Evolutionary conservation across 495 filamentous ascomycete species (phyloP).

Genomic region (Penicillium mononematosum): DNA sequence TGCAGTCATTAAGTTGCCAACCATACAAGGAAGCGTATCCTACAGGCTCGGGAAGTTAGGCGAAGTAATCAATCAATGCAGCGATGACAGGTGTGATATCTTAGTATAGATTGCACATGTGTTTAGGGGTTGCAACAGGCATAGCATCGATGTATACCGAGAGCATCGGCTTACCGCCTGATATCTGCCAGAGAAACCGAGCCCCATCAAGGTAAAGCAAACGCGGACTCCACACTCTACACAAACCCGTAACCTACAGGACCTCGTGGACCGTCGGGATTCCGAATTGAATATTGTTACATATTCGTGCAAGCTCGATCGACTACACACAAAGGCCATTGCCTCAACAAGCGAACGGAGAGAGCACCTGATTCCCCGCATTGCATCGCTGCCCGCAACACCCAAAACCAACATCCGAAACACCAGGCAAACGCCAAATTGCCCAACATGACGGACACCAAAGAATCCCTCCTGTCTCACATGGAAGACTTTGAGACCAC

Average conservation of each 20-base stretch:
- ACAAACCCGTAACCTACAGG: not conserved
- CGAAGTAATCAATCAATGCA: not conserved
- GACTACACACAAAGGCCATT: not conserved
- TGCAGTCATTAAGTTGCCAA: not conserved
- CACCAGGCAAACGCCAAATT: constrained; percentile 4
- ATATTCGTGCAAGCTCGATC: not conserved
- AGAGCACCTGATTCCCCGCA: not conserved
- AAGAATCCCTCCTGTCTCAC: constrained; percentile 31
- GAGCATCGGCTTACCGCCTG: constrained; percentile 7
- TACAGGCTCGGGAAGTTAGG: not conserved
- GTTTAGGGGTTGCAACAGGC: not conserved
- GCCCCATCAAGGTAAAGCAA: not conserved
- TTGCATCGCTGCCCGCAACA: constrained; percentile 10
- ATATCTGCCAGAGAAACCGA: constrained; percentile 4
- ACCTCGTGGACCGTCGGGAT: not conserved
- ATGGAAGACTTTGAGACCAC: constrained; percentile 11
- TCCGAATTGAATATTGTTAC: not conserved
- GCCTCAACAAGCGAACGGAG: not conserved
- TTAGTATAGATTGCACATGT: not conserved
- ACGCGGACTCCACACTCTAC: not conserved
- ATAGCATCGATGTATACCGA: not conserved
- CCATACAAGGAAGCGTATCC: not conserved
- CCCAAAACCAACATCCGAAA: constrained; percentile 1
- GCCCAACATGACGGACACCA: constrained; percentile 35
- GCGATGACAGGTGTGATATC: not conserved